Base-by-base conservation (phyloP, 768 basidiomycete species). In the Termitomyces sp. region DNA sequence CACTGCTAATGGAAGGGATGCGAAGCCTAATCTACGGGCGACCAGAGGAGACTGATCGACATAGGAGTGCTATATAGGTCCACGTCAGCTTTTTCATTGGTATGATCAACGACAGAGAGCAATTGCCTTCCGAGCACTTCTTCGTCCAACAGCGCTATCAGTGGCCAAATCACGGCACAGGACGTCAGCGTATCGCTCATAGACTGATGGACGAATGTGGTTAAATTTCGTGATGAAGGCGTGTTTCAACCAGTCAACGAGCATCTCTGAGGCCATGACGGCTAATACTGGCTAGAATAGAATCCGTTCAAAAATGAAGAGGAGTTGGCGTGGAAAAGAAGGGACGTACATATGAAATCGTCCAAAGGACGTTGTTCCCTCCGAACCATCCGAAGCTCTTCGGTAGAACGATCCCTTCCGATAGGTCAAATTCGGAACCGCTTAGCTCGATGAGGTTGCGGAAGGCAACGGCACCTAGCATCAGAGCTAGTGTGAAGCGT, bases 171-270 rank as follows among this genome's bases (percentile, higher is more conserved):
- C 97, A 36, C 90, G 88, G 65, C 95, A 98, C 1, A 99, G 79
- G 0, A 99, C 93, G 63, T 99, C 97, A 3, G 88, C 91, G 68
- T 93, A 99, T 15, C 96, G 82, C 59, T 94, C 94, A 61, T 98
- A 99, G 2, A 98, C 93, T 0, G 88, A 89, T 0, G 94, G 93
- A 0, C 95, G 85, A 44, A 99, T 95, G 64, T 98, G 96, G 63
- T 99, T 99, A 76, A 98, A 98, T 70, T 99, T 99, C 48, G 95
- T 96, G 63, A 99, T 98, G 73, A 98, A 99, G 10, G 95, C 96
- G 64, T 99, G 97, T 68, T 99, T 99, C 48, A 98, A 78, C 96
- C 96, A 99, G 68, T 99, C 97, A 11, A 99, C 97, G 12, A 90
- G 69, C 81, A 92, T 89, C 69, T 99, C 97, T 2, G 94, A 96